Conservation (phyloP, 371 early-diverging fungal species). For the Lichtheimia ornata region DNA sequence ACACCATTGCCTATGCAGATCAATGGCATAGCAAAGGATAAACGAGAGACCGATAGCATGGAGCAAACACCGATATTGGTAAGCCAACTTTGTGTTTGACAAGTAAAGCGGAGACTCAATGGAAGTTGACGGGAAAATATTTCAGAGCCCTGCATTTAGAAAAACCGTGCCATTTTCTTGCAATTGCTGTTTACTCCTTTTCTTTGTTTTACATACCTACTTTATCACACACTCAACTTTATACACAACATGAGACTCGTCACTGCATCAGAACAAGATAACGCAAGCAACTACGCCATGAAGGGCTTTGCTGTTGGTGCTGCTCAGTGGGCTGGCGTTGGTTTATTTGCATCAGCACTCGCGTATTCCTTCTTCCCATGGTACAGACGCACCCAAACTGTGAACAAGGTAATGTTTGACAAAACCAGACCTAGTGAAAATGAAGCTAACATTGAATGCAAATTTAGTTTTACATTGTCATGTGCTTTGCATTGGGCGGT, state of each 20-base stretch:
- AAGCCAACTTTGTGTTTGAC: no score
- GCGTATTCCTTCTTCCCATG: conserved; percentile 48
- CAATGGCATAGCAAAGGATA: no score
- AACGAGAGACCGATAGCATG: no score
- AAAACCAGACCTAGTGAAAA: background rate
- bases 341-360: conserved; percentile 45
- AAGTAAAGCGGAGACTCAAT: no score
- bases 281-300: conserved; percentile 49
- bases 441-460: background rate
- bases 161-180: no score
- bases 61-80: no score
- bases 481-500: conserved; percentile 54
- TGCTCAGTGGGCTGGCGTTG: conserved; percentile 54
- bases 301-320: conserved; percentile 52
- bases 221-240: no score
- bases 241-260: conserved; percentile 43
- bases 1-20: no score
- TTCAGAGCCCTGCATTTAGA: no score
- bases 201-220: no score
- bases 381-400: conserved; percentile 48
- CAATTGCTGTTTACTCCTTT: no score
- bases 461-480: conserved; percentile 51
- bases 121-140: no score
- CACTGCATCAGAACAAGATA: conserved; percentile 44
- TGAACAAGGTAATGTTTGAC: conserved; percentile 45